Base-by-base conservation (phyloP, 306 rosid genomes). In the Carpinus viminea region DNA sequence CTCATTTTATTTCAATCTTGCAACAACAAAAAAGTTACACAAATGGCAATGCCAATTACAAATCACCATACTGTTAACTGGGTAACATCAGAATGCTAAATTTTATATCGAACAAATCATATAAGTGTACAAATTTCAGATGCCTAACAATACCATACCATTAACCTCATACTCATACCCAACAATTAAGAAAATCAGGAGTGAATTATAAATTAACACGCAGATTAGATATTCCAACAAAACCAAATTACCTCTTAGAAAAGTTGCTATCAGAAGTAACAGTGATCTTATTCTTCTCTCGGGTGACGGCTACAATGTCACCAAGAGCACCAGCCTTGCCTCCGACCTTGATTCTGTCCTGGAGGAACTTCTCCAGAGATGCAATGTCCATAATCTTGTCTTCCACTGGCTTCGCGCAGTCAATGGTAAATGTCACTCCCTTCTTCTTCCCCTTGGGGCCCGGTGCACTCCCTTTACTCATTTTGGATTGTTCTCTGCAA, bases 251-350 rank as follows among this genome's bases (percentile, higher is more conserved):
- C 98, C 97, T 41, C 83, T 92, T 94, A 20, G 97, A 92, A 87
- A 94, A 92, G 84, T 76, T 87, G 68, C 82, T 80, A 64, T 94
- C 97, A 17, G 94, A 85, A 57, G 90, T 88, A 28, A 94, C 96
- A 15, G 96, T 88, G 77, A 92, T 89, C 83, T 94, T 92, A 82
- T 57, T 86, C 85, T 92, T 92, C 7, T 94, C 96, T 11, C 97
- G 89, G 21, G 90, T 71, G 34, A 94, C 91, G 2, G 89, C 79
- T 72, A 92, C 93, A 11, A 89, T 69, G 55, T 94, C 97, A 24
- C 98, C 97, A 62, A 91, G 96, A 2, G 97, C 98, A 61, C 98
- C 97, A 3, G 89, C 85, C 82, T 86, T 88, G 68, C 91, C 89
- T 20, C 89, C 91, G 9, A 88, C 91, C 83, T 88, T 88, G 75